A percentile compares a stretch with the other conserved stretches of the same genome.
phyloP scores from a whole-genome alignment of 306 rosid species.

The Erythrophleum fordii region DNA sequence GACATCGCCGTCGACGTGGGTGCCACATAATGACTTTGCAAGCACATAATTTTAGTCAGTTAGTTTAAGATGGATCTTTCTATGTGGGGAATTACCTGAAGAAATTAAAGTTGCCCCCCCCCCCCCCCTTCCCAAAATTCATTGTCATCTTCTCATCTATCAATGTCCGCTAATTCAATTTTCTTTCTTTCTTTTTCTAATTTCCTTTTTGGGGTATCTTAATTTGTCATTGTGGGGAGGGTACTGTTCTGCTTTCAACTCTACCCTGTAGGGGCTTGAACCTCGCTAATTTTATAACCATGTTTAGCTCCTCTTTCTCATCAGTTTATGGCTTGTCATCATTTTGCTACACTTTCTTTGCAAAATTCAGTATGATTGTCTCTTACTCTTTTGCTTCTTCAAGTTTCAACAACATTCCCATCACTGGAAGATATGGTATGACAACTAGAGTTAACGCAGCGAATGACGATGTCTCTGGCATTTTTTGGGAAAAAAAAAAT shows the following conservation, averaged over 20 bases:
- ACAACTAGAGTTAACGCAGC: background rate
- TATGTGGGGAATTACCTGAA: background rate
- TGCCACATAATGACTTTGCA: background rate
- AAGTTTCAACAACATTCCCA: background rate
- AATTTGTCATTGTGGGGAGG: background rate
- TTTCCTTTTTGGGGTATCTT: background rate
- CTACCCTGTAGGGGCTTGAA: background rate
- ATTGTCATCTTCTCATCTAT: background rate
- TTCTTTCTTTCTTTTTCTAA: background rate
- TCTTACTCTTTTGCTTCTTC: background rate
- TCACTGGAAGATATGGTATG: background rate
- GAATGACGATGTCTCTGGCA: no score
- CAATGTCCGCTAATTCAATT: background rate
- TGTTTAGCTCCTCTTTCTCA: background rate
- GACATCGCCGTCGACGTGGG: background rate
- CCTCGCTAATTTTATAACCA: background rate
- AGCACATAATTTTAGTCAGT: background rate
- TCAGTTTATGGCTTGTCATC: background rate
- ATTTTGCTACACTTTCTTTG: background rate
- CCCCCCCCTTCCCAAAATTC: no score
- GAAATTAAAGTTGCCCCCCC: constrained; percentile 31
- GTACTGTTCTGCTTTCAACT: background rate
- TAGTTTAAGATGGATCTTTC: background rate
- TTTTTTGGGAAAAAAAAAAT: background rate
- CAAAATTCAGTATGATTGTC: background rate